A percentile compares a stretch with the other conserved stretches of the same genome.
Evolutionary conservation across 2,329 filamentous ascomycete genomes (phyloP).

Genomic region (Coniochaeta prunicola): DNA sequence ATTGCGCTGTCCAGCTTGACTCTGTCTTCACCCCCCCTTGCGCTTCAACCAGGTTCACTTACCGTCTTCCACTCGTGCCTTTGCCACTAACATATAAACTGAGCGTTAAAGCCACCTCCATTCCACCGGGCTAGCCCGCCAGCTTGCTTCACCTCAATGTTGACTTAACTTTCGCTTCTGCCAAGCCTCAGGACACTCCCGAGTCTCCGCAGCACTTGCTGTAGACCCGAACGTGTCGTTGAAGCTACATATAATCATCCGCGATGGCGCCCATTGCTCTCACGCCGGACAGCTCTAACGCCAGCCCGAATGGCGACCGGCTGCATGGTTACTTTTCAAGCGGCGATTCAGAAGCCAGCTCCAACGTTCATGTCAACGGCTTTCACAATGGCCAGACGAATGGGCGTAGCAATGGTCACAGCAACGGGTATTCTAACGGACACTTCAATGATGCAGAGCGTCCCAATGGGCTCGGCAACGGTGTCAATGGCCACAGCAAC

Average conservation of each 20-base stretch:
- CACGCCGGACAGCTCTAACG: conserved; percentile 19
- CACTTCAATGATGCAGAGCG: conserved; percentile 17
- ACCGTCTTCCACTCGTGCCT: background rate
- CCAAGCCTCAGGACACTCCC: conserved; percentile 1
- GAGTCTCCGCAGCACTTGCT: background rate
- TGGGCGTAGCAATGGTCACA: conserved; percentile 4
- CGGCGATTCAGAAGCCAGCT: conserved; percentile 16
- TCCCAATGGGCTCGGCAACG: conserved; percentile 11
- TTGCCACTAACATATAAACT: conserved; percentile 11
- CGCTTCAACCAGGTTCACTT: background rate
- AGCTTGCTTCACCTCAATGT: background rate
- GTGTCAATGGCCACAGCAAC: conserved; percentile 9
- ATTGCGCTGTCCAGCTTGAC: background rate
- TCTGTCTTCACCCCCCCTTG: background rate
- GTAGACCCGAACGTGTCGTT: conserved; percentile 3
- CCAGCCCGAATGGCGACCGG: conserved; percentile 18
- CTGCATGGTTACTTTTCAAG: conserved; percentile 16
- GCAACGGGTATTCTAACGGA: conserved; percentile 10
- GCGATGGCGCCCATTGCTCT: conserved; percentile 21
- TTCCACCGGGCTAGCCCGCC: background rate
- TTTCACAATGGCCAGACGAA: conserved; percentile 13
- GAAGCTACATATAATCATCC: conserved; percentile 6
- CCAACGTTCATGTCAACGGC: conserved; percentile 18
- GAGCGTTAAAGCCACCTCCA: conserved; percentile 11
- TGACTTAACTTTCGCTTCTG: background rate